Base-by-base conservation (phyloP, 75 land plant genomes). In the Sequoia sempervirens region DNA sequence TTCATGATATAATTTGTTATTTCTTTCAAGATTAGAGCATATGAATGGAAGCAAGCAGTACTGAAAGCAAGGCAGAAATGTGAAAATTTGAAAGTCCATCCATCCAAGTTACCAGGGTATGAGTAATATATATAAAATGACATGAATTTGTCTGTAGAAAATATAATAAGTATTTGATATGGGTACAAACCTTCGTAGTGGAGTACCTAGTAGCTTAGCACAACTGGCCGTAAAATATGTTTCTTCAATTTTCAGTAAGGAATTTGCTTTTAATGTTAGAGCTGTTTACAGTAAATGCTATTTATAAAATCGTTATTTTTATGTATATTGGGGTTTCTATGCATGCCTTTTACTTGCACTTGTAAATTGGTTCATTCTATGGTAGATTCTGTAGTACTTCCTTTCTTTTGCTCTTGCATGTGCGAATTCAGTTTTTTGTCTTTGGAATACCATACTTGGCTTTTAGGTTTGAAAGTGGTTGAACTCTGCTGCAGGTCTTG, bases 401-500 rank as follows among this genome's bases (percentile, higher is more conserved):
- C 17, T 8, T 81, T 81, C 37, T 81, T 28, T 30, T 9, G 40
- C 20, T 34, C 54, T 58, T 81, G 34, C 72, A 52, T 78, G 32
- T n/a, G 9, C 41, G 79, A 37, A 81, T 83, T 17, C 18, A 32
- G 12, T 30, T 41, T 83, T 34, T 34, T 26, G 36, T 82, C 28
- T 83, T 15, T 82, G 34, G 61, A n/a, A 83, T n/a, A 28, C 47
- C 9, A 20, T 76, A 43, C 34, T 82, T 81, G 30, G 18, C 9
- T 46, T 26, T 15, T 81, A 40, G 74, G 72, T 84, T 30, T 41
- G 28, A 82, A 81, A 43, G n/a, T 41, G 54, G 56, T 75, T 64
- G 30, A n/a, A 34, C 74, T 58, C 30, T n/a, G 75, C 36, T 83
- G 12, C 87, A 95, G 97, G 97, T 66, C 94, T 97, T 87, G 92